Evolutionary conservation across 2,329 filamentous ascomycete genomes (phyloP).

Genomic region (Fusarium sp.): DNA sequence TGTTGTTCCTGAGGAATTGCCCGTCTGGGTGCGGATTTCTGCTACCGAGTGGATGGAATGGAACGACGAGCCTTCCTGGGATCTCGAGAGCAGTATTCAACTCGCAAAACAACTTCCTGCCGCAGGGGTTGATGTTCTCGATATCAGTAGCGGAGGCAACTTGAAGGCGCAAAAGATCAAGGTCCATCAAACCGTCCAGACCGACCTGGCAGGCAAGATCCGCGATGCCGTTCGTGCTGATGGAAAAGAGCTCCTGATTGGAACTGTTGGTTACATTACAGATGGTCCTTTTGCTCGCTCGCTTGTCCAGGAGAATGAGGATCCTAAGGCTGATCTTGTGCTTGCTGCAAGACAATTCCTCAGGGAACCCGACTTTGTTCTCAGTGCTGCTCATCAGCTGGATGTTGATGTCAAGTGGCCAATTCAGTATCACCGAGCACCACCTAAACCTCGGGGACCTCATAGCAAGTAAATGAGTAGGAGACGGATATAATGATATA

Average conservation of each 20-base stretch:
- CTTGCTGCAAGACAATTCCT: constrained; percentile 82
- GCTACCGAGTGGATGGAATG: constrained; percentile 72
- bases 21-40: constrained; percentile 70
- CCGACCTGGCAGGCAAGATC: constrained; percentile 76
- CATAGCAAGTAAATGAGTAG: neutral
- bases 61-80: constrained; percentile 68
- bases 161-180: constrained; percentile 70
- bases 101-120: constrained; percentile 70
- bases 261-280: constrained; percentile 80
- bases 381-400: constrained; percentile 78
- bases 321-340: constrained; percentile 73
- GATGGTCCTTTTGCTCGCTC: constrained; percentile 74
- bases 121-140: constrained; percentile 83
- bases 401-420: constrained; percentile 78
- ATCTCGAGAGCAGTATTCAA: constrained; percentile 65
- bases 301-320: constrained; percentile 61
- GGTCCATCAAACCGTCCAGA: constrained; percentile 76
- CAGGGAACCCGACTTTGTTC: constrained; percentile 83
- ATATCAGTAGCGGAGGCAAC: constrained; percentile 83
- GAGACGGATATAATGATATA: neutral
- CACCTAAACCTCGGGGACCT: constrained; percentile 20
- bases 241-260: constrained; percentile 69
- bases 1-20: constrained; percentile 65
- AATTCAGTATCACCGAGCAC: constrained; percentile 66
- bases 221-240: constrained; percentile 71